Evolutionary conservation across 768 basidiomycete genomes (phyloP).

Genomic region (Lyophyllum atratum): DNA sequence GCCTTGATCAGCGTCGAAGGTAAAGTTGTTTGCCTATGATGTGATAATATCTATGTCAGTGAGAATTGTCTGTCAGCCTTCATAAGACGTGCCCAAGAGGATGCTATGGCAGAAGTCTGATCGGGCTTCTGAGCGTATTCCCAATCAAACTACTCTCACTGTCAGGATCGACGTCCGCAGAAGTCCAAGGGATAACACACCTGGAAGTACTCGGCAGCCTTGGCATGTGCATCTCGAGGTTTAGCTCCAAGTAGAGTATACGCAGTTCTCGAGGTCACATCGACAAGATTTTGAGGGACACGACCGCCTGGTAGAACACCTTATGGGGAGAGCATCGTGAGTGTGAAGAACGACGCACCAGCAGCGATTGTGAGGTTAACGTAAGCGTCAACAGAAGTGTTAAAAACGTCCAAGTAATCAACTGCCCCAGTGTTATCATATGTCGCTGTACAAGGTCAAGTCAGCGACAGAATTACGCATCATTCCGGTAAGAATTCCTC

Average conservation of each 20-base stretch:
- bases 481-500: constrained; percentile 18
- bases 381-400: constrained; percentile 41
- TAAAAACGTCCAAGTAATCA: constrained; percentile 49
- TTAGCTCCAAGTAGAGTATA: constrained; percentile 53
- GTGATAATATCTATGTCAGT: constrained; percentile 5
- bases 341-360: constrained; percentile 32
- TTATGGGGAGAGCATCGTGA: not conserved
- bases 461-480: not conserved
- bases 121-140: constrained; percentile 65
- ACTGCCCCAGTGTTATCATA: constrained; percentile 52
- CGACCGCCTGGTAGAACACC: constrained; percentile 38
- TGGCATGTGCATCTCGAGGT: constrained; percentile 44
- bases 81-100: constrained; percentile 52
- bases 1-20: constrained; percentile 49
- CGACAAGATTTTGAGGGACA: constrained; percentile 48
- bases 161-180: not conserved
- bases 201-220: constrained; percentile 59
- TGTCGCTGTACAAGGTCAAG: constrained; percentile 40
- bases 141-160: constrained; percentile 36
- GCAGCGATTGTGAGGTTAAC: constrained; percentile 42
- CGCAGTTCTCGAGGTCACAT: constrained; percentile 53
- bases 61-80: not conserved
- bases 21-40: constrained; percentile 62
- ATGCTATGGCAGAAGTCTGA: constrained; percentile 63
- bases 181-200: constrained; percentile 31